Percentiles rank a stretch among this genome's conserved stretches.
phyloP scores from a whole-genome alignment of 2,329 filamentous ascomycete genomes.

The Verticillium longisporum region DNA sequence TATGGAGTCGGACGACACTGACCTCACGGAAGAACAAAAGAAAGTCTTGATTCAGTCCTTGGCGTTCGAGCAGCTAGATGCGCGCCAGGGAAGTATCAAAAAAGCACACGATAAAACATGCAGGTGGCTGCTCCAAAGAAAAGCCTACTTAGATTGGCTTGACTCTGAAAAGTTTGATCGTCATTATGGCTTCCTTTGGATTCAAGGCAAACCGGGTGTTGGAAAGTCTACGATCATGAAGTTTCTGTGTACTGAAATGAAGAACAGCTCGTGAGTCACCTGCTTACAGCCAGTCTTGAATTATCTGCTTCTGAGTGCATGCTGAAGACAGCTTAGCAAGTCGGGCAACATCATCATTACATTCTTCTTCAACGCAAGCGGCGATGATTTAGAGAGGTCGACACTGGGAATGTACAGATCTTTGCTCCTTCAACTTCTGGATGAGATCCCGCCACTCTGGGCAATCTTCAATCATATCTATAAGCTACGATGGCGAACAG shows the following conservation, averaged over 20 bases:
- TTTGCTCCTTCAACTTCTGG: slow-evolving; percentile 37
- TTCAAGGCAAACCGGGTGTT: slow-evolving; percentile 36
- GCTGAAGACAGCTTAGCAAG: background rate
- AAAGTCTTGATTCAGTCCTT: slow-evolving; percentile 18
- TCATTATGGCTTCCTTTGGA: slow-evolving; percentile 36
- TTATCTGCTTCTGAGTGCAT: background rate
- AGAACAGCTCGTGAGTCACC: background rate
- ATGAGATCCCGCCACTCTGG: slow-evolving; percentile 21
- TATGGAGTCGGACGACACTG: background rate
- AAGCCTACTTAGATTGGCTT: slow-evolving; percentile 29
- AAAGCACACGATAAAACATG: slow-evolving; percentile 29
- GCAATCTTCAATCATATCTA: background rate
- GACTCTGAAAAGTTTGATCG: slow-evolving; percentile 11
- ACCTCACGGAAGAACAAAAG: background rate
- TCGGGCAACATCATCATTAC: slow-evolving; percentile 16
- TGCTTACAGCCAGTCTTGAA: background rate
- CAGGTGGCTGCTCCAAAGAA: slow-evolving; percentile 28
- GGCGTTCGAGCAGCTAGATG: slow-evolving; percentile 28
- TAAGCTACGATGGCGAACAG: background rate
- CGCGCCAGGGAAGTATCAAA: slow-evolving; percentile 24
- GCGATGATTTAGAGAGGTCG: slow-evolving; percentile 34
- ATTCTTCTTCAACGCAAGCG: slow-evolving; percentile 44
- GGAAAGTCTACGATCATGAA: slow-evolving; percentile 43
- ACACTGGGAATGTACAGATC: slow-evolving; percentile 42
- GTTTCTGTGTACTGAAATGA: slow-evolving; percentile 16